A percentile compares a stretch with the other conserved stretches of the same genome.
Evolutionary conservation across 1,284 basidiomycete species (phyloP).

Genomic region (Paramarasmius palmivorus): DNA sequence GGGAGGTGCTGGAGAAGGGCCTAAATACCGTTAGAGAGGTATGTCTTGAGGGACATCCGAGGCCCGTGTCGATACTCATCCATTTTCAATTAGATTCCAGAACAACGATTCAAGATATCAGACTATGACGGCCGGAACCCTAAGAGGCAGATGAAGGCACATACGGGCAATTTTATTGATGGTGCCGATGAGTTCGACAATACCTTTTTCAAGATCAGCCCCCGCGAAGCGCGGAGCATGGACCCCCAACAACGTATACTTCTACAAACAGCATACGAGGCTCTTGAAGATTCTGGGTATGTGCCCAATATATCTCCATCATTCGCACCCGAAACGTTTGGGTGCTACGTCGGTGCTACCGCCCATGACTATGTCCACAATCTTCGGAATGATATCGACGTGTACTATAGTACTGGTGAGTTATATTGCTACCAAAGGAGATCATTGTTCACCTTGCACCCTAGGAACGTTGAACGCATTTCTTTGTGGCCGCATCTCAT

Average conservation of each 20-base stretch:
- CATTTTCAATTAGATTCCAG: constrained; percentile 54
- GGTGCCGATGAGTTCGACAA: constrained; percentile 63
- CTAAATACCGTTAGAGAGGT: constrained; percentile 61
- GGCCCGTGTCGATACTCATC: not conserved
- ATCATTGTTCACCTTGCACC: constrained; percentile 4
- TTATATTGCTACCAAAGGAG: too few species aligned
- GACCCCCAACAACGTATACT: constrained; percentile 73
- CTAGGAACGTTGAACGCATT: constrained; percentile 68
- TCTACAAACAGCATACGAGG: constrained; percentile 63
- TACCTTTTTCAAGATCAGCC: constrained; percentile 69
- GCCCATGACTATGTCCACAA: constrained; percentile 71
- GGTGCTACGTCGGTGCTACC: constrained; percentile 64
- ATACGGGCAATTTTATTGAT: constrained; percentile 64
- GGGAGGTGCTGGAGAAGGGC: constrained; percentile 58
- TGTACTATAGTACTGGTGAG: constrained; percentile 71
- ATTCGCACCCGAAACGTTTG: constrained; percentile 54
- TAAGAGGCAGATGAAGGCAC: constrained; percentile 46
- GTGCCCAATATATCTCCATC: constrained; percentile 54
- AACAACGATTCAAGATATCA: constrained; percentile 50
- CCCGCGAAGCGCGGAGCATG: constrained; percentile 70
- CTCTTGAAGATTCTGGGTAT: constrained; percentile 69
- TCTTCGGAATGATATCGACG: constrained; percentile 57
- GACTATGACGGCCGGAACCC: constrained; percentile 33
- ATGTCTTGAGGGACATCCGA: not conserved
- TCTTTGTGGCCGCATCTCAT: constrained; percentile 67